Conservation (phyloP, 1,139 yeast species). For the Kodamaea fungicola region DNA sequence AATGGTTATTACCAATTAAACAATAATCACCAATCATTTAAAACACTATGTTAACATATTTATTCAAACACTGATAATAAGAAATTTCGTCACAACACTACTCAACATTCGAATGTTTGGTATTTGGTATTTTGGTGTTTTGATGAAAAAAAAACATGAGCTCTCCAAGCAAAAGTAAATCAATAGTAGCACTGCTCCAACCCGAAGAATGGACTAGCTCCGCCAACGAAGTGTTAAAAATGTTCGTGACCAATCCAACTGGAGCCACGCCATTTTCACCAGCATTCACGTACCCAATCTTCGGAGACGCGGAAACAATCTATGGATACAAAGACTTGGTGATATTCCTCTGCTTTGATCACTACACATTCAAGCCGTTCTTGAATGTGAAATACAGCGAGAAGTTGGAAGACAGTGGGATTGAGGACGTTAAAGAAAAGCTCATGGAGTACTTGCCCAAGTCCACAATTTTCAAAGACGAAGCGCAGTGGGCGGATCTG, state of each 20-base stretch:
- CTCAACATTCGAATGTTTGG: too few species aligned
- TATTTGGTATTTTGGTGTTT: too few species aligned
- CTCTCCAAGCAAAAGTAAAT: background rate
- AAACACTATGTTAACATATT: too few species aligned
- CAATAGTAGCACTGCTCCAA: conserved; percentile 10
- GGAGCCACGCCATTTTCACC: conserved; percentile 65
- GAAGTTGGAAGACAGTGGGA: conserved; percentile 49
- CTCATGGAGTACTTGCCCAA: conserved; percentile 59
- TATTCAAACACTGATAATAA: too few species aligned
- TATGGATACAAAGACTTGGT: conserved; percentile 76
- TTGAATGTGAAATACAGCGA: conserved; percentile 54
- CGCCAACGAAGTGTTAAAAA: conserved; percentile 14
- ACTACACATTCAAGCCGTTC: conserved; percentile 44
- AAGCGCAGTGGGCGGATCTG: conserved; percentile 59
- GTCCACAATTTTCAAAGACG: conserved; percentile 59
- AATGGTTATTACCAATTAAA: too few species aligned
- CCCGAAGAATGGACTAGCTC: conserved; percentile 18
- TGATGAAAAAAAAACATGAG: conserved; percentile 1
- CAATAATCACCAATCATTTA: too few species aligned
- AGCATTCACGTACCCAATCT: conserved; percentile 83
- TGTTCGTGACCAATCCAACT: conserved; percentile 44
- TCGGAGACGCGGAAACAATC: conserved; percentile 86
- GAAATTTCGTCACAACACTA: too few species aligned
- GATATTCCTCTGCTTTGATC: conserved; percentile 46
- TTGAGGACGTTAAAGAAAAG: conserved; percentile 50